Evolutionary conservation across 73 alveolate genomes (phyloP).

Genomic region (Blepharisma stoltei): DNA sequence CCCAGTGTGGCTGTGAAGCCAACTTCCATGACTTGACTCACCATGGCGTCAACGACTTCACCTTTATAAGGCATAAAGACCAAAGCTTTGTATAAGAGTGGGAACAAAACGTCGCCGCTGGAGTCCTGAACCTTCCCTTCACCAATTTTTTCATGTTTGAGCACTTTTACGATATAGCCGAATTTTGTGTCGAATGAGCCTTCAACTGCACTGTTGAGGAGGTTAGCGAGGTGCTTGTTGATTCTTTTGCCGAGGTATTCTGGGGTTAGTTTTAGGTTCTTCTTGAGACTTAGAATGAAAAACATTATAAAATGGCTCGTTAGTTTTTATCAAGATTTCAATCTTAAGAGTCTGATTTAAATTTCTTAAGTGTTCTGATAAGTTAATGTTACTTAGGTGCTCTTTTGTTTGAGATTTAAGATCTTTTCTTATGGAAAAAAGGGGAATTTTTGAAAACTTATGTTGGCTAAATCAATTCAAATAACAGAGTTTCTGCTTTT

Average conservation of each 20-base stretch:
- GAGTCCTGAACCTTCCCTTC: slow-evolving; percentile 81
- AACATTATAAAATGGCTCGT: neutral
- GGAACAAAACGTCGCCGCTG: slow-evolving; percentile 74
- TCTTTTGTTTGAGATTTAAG: no score
- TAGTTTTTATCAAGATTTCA: no score
- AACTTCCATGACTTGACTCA: slow-evolving; percentile 41
- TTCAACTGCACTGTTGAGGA: slow-evolving; percentile 23
- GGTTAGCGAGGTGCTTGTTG: neutral
- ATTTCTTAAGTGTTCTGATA: no score
- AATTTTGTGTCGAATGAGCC: slow-evolving; percentile 17
- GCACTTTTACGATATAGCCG: slow-evolving; percentile 65
- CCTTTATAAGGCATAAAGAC: slow-evolving; percentile 71
- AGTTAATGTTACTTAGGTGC: no score
- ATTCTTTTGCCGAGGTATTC: slow-evolving; percentile 30
- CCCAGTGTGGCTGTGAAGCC: slow-evolving; percentile 75
- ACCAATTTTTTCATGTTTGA: slow-evolving; percentile 46
- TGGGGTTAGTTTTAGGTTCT: slow-evolving; percentile 28
- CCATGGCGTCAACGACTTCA: slow-evolving; percentile 80
- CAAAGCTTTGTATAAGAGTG: slow-evolving; percentile 62
- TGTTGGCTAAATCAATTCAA: no score
- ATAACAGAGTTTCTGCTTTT: no score
- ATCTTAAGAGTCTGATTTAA: no score
- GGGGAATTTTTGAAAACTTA: no score
- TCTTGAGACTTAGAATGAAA: slow-evolving; percentile 20
- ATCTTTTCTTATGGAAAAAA: no score